Evolutionary conservation across 2,329 filamentous ascomycete genomes (phyloP), one percentile per base, ranked within the genome.

Genomic region (Talaromyces sp.): DNA sequence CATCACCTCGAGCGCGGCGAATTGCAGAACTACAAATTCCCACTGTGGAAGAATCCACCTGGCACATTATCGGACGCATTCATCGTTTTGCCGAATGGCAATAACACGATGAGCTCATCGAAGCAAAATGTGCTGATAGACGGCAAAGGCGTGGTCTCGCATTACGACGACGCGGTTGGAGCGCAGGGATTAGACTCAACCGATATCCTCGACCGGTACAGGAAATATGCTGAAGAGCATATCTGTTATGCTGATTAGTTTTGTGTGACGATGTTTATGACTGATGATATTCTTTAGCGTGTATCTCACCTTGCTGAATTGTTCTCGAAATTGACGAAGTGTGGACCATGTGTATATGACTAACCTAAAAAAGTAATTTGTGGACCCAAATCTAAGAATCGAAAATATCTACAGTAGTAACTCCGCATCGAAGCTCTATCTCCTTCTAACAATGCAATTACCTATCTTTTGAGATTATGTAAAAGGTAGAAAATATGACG

Each of bases 1-100:
- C 77, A 83, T 39, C 83, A 85, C 62, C 76, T 86, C 3, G 83
- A 85, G 70, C 73, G 75, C 47, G 76, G 79, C 33, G 73, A 78
- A 52, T 69, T 85, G 27, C 72, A 75, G 10, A 76, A 73, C 45
- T 86, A 86, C 70, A 82, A 81, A 66, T 85, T 84, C 65, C 69
- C 75, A 10, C 60, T 74, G 19, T 77, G 75, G 74, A 79, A 83
- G 63, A 83, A 84, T 54, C 78, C 82, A 16, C 82, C 81, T 33
- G 76, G 78, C 60, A 78, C 83, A 27, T 79, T 85, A 70, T 85
- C 82, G 57, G 81, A 84, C 35, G 84, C 85, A 68, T 84, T 87
- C 67, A 76, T 83, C 19, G 31, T 56, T 37, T 16, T 57, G 16
- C 7, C 54, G 24, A 59, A 24, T 27, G 41, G 13, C 16, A 14